Base-by-base conservation (phyloP, 1,284 basidiomycete genomes). In the Quambalaria eucalypti region DNA sequence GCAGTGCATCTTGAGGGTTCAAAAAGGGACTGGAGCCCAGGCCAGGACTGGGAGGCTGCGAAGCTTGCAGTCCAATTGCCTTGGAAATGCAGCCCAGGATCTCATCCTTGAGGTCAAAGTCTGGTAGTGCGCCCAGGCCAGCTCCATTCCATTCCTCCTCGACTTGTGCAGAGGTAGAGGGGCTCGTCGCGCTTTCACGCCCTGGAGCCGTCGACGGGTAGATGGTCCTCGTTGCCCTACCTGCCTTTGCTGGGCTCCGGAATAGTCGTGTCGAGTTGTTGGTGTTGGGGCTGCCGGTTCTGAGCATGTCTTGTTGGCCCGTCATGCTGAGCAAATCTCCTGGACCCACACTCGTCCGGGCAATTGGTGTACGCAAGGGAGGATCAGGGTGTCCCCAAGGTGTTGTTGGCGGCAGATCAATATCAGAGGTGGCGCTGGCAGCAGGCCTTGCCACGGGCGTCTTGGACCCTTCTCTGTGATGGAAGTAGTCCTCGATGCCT, bases 1-100 rank as follows among this genome's bases (percentile, higher is more conserved):
- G 48, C 36, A 55, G 10, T 28, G 65, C 53, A 47, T 68, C 63
- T 31, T 65, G 59, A 0, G 66, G 57, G 23, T 46, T 29, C 54
- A 70, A 52, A 58, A 61, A 61, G 28, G 71, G 61, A 55, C 66
- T 64, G 62, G 76, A 51, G 70, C 78, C 54, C 2, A 61, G 61
- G 12, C 56, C 60, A 2, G 59, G 55, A 2, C 55, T 48, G 1
- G 61, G 58, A 6, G 60, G 62, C 14, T 86, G 78, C 7, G 85
- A 82, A 6, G 89, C 86, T 64, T 95, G 92, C n/a, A 99, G 81
- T 2, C 93, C 93, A 55, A 99, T 97, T 4, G 90, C 95, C 75
- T 92, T 93, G 1, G 92, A 91, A 57, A 99, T 95, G 77, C 90
- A 95, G 4, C 87, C 86, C 87, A 98, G 91, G 30, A 99, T 90